phyloP scores from a whole-genome alignment of 2,329 filamentous ascomycete genomes.

The Tetracladium maxilliforme region DNA sequence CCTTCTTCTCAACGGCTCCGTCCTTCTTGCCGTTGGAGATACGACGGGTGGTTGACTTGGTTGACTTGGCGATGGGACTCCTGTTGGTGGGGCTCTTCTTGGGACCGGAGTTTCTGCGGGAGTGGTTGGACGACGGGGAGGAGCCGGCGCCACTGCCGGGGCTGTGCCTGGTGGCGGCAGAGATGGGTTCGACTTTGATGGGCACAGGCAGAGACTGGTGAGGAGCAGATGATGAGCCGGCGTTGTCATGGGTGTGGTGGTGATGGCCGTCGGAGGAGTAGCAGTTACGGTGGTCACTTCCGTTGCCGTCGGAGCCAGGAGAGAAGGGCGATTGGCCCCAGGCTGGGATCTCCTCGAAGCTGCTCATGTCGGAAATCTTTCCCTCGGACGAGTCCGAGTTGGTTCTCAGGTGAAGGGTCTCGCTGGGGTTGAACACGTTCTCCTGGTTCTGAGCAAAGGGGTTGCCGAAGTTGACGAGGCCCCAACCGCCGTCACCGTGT shows the following conservation, averaged over 20 bases:
- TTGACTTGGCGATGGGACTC: slow-evolving; percentile 63
- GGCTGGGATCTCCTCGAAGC: slow-evolving; percentile 69
- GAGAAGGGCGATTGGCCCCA: slow-evolving; percentile 77
- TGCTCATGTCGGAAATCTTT: slow-evolving; percentile 52
- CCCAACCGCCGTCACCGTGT: slow-evolving; percentile 79
- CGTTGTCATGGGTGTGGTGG: slow-evolving; percentile 21
- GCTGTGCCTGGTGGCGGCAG: slow-evolving; percentile 39
- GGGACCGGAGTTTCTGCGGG: slow-evolving; percentile 52
- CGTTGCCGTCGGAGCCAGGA: slow-evolving; percentile 58
- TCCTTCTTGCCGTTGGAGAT: slow-evolving; percentile 68
- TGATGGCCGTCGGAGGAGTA: slow-evolving; percentile 39
- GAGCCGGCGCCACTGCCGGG: slow-evolving; percentile 43
- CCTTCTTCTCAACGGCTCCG: slow-evolving; percentile 76
- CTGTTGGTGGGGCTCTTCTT: slow-evolving; percentile 41
- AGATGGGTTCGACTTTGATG: slow-evolving; percentile 42
- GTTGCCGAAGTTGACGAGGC: slow-evolving; percentile 60
- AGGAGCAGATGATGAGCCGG: slow-evolving; percentile 10
- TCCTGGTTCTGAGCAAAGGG: slow-evolving; percentile 46
- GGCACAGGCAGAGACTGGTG: slow-evolving; percentile 51
- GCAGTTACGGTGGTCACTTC: slow-evolving; percentile 48
- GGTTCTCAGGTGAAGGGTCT: slow-evolving; percentile 78
- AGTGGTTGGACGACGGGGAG: slow-evolving; percentile 45
- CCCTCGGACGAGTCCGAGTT: slow-evolving; percentile 75
- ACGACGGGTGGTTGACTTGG: slow-evolving; percentile 75
- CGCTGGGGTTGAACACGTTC: slow-evolving; percentile 81